phyloP scores from a whole-genome alignment of 306 rosid genomes.

The Sicyos edulis region DNA sequence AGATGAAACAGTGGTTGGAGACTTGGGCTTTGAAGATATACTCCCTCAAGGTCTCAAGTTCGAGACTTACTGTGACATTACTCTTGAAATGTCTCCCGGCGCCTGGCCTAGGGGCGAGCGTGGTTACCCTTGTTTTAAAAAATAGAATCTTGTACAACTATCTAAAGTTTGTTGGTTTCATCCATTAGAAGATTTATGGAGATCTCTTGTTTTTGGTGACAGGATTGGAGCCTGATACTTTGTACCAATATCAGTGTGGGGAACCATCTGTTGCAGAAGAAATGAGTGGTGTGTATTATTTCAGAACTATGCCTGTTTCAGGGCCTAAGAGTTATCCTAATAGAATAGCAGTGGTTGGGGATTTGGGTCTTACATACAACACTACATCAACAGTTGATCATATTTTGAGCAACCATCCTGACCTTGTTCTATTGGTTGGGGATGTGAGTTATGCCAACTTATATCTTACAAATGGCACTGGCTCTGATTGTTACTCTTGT shows the following conservation, averaged over 20 bases:
- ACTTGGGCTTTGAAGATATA: too few relatives aligned
- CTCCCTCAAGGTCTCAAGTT: too few relatives aligned
- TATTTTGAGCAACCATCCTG: constrained; percentile 62
- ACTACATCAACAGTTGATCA: constrained; percentile 74
- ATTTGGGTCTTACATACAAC: constrained; percentile 81
- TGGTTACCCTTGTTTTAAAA: too few relatives aligned
- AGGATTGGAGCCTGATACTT: constrained; percentile 56
- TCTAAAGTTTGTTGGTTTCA: neutral
- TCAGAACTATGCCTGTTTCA: constrained; percentile 76
- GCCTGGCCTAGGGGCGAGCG: too few relatives aligned
- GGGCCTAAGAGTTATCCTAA: constrained; percentile 74
- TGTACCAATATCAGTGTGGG: constrained; percentile 81
- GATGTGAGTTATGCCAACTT: constrained; percentile 65
- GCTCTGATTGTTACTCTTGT: constrained; percentile 63
- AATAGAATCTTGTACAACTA: too few relatives aligned
- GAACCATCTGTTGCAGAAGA: constrained; percentile 57
- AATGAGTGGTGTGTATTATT: constrained; percentile 59
- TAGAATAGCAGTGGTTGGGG: constrained; percentile 79
- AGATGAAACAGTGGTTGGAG: too few relatives aligned
- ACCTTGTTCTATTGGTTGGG: constrained; percentile 66
- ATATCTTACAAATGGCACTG: constrained; percentile 78
- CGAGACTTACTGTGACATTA: too few relatives aligned
- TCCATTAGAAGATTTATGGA: neutral
- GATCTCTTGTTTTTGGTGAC: neutral
- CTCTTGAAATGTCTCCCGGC: too few relatives aligned